A percentile compares a stretch with the other conserved stretches of the same genome.
Conservation (phyloP, 2,329 filamentous ascomycete species). For the Colletotrichum phormii region DNA sequence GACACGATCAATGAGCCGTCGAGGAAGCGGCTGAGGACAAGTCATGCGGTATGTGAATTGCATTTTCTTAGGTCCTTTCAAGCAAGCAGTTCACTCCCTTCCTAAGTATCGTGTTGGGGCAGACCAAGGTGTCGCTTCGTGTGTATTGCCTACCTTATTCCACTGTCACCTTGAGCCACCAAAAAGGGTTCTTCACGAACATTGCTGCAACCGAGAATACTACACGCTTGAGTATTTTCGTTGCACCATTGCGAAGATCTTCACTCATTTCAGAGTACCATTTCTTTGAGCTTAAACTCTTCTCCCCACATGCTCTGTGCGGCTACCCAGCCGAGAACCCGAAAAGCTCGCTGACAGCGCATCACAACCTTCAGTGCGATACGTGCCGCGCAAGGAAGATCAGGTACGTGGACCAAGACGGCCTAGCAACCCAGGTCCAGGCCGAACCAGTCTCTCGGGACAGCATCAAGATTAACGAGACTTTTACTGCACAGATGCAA, state of each 20-base stretch:
- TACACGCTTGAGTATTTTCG: neutral
- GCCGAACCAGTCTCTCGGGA: slow-evolving; percentile 18
- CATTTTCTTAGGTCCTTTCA: neutral
- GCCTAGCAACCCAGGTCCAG: slow-evolving; percentile 22
- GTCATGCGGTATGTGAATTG: slow-evolving; percentile 51
- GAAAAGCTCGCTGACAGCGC: slow-evolving; percentile 2
- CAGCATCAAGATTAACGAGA: slow-evolving; percentile 15
- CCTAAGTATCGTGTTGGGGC: neutral
- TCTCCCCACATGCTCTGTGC: neutral
- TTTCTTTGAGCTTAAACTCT: neutral
- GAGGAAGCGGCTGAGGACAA: slow-evolving; percentile 55
- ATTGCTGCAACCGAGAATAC: neutral
- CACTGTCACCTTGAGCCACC: neutral
- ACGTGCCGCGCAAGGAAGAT: slow-evolving; percentile 60
- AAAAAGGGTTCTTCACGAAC: neutral
- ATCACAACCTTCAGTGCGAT: slow-evolving; percentile 54
- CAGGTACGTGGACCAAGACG: slow-evolving; percentile 45
- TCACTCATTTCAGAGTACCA: neutral
- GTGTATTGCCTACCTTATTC: no score
- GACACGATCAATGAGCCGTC: slow-evolving; percentile 43
- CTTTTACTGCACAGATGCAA: slow-evolving; percentile 53
- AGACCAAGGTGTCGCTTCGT: neutral
- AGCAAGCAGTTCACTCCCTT: neutral
- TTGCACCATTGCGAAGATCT: neutral
- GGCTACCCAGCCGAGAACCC: neutral